Percentiles rank a stretch among this genome's conserved stretches.
Conservation (phyloP, 176 grass and related monocot genomes). For the Cenchrus americanus region DNA sequence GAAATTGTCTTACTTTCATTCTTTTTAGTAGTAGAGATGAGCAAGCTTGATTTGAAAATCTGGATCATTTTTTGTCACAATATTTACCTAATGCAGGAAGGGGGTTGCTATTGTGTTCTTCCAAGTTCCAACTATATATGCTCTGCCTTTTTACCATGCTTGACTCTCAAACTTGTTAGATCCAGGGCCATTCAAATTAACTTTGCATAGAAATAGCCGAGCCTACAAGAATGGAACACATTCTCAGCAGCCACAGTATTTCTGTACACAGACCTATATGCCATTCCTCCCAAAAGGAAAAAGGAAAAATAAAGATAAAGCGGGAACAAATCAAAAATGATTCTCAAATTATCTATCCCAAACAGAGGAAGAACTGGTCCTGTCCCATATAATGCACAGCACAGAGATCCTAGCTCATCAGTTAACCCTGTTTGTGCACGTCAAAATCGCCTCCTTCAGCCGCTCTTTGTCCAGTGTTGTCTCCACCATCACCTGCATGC, state of each 20-base stretch:
- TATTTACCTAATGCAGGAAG: too few species aligned
- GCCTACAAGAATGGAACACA: background rate
- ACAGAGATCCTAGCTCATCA: constrained; percentile 27
- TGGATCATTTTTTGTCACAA: too few species aligned
- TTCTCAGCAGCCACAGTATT: background rate
- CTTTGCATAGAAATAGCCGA: background rate
- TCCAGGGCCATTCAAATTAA: background rate
- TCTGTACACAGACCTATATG: constrained; percentile 3
- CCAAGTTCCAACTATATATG: too few species aligned
- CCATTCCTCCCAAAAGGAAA: background rate
- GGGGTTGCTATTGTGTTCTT: too few species aligned
- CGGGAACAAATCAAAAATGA: background rate
- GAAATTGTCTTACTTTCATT: too few species aligned
- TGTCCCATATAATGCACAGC: background rate
- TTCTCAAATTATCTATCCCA: background rate
- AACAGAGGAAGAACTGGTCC: background rate
- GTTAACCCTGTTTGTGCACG: constrained; percentile 70
- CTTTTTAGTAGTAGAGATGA: too few species aligned
- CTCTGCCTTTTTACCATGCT: too few species aligned
- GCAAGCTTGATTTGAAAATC: too few species aligned
- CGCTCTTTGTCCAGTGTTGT: constrained; percentile 72
- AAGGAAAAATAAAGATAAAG: background rate
- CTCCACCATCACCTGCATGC: constrained; percentile 74
- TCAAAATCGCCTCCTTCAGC: constrained; percentile 64
- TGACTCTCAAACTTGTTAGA: background rate